Base-by-base conservation (phyloP, 176 grass and related monocot genomes). In the Juncus effusus region DNA sequence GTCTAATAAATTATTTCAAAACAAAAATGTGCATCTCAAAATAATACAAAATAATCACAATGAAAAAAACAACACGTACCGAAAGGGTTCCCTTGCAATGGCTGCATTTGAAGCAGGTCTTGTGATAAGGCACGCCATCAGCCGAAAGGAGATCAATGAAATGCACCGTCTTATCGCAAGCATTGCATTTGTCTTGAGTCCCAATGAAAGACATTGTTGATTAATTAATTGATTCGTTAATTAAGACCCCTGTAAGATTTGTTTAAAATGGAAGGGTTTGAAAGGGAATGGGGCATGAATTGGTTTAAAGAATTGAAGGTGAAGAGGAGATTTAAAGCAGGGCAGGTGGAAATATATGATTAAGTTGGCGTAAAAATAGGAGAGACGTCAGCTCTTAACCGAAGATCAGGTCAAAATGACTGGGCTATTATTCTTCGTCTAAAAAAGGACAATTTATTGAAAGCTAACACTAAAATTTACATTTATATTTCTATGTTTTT, bases 91-190 rank as follows among this genome's bases (percentile, higher is more conserved):
- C 93, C 59, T 91, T 91, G 83, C 88, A 87, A 81, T 91, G 88
- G 69, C 83, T 87, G 72, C 89, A 93, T 51, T 93, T 93, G 85
- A 93, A 93, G 78, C 89, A 93, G 50, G 89, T 93, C 89, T 93
- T 93, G 60, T 93, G 89, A 74, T 93, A 93, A 1, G 45, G 16
- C 54, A 85, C 82, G n/a, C 79, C 85, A 56, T 96, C 91, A 4
- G 93, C 93, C 0, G 88, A 89, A 12, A 96, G 51, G 60, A 92
- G 93, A 63, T 96, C 93, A 60, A 96, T 96, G 88, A 96, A 92
- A 58, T 96, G 93, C 74, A 96, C 93, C 3, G 80, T 92, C 82
- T 92, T 96, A 63, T 92, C 88, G 81, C 93, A 96, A 47, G 82
- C 93, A 56, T 69, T 77, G 87, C 93, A 96, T 67, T 96, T 96